Percentiles rank a stretch among this genome's conserved stretches.
phyloP scores from a whole-genome alignment of 495 filamentous ascomycete genomes.

The Chaetomium tenue region DNA sequence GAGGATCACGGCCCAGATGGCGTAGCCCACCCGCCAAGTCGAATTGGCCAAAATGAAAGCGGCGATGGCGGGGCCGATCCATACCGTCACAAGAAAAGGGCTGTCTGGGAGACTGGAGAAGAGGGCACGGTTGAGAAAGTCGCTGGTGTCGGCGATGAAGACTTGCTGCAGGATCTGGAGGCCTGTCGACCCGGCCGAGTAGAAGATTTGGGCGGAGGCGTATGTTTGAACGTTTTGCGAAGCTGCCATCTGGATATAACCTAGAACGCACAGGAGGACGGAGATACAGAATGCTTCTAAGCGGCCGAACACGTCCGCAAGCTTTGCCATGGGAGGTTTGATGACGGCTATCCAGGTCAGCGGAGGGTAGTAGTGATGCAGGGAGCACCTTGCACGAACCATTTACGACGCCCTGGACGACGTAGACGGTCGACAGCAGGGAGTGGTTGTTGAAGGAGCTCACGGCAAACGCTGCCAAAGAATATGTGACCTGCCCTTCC shows the following conservation, averaged over 20 bases:
- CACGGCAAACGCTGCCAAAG: conserved; percentile 47
- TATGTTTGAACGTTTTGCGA: conserved; percentile 42
- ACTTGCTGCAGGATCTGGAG: conserved; percentile 59
- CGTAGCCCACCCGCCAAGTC: conserved; percentile 64
- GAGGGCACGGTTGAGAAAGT: conserved; percentile 60
- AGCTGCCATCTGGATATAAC: conserved; percentile 43
- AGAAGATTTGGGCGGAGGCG: conserved; percentile 51
- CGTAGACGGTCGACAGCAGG: conserved; percentile 55
- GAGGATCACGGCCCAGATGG: conserved; percentile 57
- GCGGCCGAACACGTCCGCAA: conserved; percentile 47
- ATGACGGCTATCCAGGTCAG: conserved; percentile 37
- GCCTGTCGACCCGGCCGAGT: conserved; percentile 49
- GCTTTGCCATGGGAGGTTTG: conserved; percentile 46
- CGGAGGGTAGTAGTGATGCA: neutral
- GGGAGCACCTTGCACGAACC: conserved; percentile 25
- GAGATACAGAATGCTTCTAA: conserved; percentile 42
- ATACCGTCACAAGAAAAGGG: conserved; percentile 62
- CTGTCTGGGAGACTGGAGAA: conserved; percentile 58
- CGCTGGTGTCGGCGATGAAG: conserved; percentile 66
- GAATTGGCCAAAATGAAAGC: conserved; percentile 42
- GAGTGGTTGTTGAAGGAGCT: conserved; percentile 60
- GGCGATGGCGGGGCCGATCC: conserved; percentile 49
- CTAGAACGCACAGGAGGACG: conserved; percentile 38
- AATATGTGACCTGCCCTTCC: conserved; percentile 47
- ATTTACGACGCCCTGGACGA: conserved; percentile 54